phyloP scores from a whole-genome alignment of 2,329 filamentous ascomycete genomes.

The Beauveria caledonica region DNA sequence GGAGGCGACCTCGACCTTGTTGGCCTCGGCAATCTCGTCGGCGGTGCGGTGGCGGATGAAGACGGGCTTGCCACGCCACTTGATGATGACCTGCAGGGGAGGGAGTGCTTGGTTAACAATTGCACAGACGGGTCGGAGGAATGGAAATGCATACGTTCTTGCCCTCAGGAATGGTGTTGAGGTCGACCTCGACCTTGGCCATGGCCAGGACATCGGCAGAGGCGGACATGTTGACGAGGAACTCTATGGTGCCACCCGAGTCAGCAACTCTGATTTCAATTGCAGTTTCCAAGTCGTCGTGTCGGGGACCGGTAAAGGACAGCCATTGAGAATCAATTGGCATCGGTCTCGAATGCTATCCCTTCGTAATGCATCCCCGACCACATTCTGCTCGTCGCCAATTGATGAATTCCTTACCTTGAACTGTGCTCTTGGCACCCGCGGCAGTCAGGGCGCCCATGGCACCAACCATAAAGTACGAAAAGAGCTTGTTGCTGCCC shows the following conservation, averaged over 20 bases:
- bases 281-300: background rate
- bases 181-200: conserved; percentile 98
- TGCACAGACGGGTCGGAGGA: background rate
- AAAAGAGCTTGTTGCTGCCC: conserved; percentile 75
- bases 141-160: conserved; percentile 72
- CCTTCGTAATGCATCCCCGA: background rate
- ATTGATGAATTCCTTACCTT: conserved; percentile 58
- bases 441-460: conserved; percentile 88
- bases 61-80: conserved; percentile 99
- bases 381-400: background rate
- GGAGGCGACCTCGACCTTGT: conserved; percentile 71
- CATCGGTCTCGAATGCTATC: background rate
- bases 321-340: conserved; percentile 6
- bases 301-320: background rate
- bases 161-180: conserved; percentile 88
- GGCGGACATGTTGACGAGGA: conserved; percentile 99
- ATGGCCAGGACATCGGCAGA: conserved; percentile 97
- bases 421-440: conserved; percentile 94
- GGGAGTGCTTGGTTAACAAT: background rate
- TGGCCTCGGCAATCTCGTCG: conserved; percentile 89
- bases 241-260: conserved; percentile 53
- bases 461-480: conserved; percentile 97
- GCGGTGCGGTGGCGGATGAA: conserved; percentile 98
- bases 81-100: conserved; percentile 76
- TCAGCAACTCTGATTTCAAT: conserved; percentile 18